Evolutionary conservation across 2,329 filamentous ascomycete genomes (phyloP), one percentile per base, ranked within the genome.

Genomic region (Chrysosporium keratinophilum): DNA sequence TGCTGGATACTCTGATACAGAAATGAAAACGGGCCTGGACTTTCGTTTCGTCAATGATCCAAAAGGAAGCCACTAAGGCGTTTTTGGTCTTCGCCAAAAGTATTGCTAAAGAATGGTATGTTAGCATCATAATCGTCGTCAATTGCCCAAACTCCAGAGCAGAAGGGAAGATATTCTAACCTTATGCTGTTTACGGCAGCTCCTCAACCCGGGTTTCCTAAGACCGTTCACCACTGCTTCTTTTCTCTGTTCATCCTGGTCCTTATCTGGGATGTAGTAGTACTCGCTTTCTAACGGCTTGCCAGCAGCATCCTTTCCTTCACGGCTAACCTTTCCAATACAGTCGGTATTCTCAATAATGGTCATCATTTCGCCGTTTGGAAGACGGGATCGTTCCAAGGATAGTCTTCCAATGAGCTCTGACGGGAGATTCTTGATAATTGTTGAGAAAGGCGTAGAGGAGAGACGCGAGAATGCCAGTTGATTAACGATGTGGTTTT

Each of bases 141-240:
- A 37, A 19, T 14, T 20, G 31, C 9, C 6, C 11, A 15, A 37
- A 37, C 42, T 28, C 33, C 34, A 50, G 31, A 15, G 33, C 40
- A 50, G 49, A 35, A 37, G 46, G 34, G 33, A 44, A 48, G 17
- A 50, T 31, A 31, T 57, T 69, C 75, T 66, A 79, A 97, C 91
- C 87, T 97, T 97, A 72, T 98, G 93, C 67, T 93, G 88, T 74
- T 96, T 97, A 64, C 93, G 81, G 66, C 93, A 96, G 65, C 84
- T 85, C 60, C 93, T 79, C 64, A 98, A 74, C 62, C 88, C 93
- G 42, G 90, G 91, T 71, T 95, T 95, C 54, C 88, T 80, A 67
- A 96, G 75, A 51, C 88, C 87, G 60, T 90, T 84, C 1, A 90
- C 88, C 12, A 96, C 88, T 19, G 89, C 86, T 52, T 88, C 80